Conservation (phyloP, 768 basidiomycete genomes). For the Termitomyces sp. region DNA sequence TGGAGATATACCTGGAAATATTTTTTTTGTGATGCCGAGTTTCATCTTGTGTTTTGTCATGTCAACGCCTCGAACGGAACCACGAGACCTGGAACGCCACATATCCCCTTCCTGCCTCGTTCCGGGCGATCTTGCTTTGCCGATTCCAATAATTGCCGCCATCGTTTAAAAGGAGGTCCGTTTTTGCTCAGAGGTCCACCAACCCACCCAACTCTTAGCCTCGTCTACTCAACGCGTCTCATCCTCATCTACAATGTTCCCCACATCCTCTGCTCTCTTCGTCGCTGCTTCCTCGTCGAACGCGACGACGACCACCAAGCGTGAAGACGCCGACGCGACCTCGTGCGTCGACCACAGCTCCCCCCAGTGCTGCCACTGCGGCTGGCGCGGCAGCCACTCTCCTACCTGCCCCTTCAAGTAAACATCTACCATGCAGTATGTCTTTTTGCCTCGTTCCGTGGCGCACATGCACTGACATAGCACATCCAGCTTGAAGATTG, state of each 20-base stretch:
- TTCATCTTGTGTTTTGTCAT: conserved; percentile 26
- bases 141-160: conserved; percentile 17
- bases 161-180: conserved; percentile 30
- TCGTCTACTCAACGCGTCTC: conserved; percentile 8
- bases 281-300: conserved; percentile 17
- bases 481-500: not conserved
- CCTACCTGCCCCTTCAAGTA: conserved; percentile 66
- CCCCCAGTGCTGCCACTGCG: conserved; percentile 80
- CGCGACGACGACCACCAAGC: conserved; percentile 8
- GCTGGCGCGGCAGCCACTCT: conserved; percentile 58
- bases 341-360: conserved; percentile 46
- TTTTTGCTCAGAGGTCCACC: conserved; percentile 12
- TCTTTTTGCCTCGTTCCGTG: conserved; percentile 1
- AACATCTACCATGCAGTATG: conserved; percentile 3
- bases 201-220: conserved; percentile 18
- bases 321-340: conserved; percentile 18
- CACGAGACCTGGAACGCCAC: conserved; percentile 32
- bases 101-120: conserved; percentile 22
- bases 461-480: conserved; percentile 5
- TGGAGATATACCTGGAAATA: conserved; percentile 13
- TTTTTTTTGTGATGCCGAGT: not conserved
- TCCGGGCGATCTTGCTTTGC: conserved; percentile 23
- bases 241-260: conserved; percentile 22
- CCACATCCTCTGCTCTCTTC: conserved; percentile 17
- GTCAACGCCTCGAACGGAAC: conserved; percentile 34